A percentile compares a stretch with the other conserved stretches of the same genome.
Evolutionary conservation across 306 rosid genomes (phyloP).

Genomic region (Vigna radiata): DNA sequence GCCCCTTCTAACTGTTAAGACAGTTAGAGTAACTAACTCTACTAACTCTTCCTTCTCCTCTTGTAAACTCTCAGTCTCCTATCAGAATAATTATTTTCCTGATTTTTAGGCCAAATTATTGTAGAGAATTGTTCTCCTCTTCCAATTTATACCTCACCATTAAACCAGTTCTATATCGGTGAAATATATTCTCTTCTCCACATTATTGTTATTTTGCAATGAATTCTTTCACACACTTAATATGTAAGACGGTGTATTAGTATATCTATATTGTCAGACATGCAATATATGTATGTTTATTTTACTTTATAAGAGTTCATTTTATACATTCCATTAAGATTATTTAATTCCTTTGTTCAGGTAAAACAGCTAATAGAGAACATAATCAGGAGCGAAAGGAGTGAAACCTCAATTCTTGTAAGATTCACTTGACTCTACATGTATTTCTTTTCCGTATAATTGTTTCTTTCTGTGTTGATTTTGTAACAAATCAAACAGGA

Average conservation of each 20-base stretch:
- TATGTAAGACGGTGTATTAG: constrained; percentile 3
- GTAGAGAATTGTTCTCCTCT: too few species aligned
- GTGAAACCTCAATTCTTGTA: constrained; percentile 70
- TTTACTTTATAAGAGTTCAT: constrained; percentile 32
- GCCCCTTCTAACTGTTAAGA: too few species aligned
- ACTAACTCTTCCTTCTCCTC: too few species aligned
- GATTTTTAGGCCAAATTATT: too few species aligned
- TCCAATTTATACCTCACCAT: too few species aligned
- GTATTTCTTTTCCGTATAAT: constrained; percentile 24
- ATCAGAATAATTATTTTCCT: too few species aligned
- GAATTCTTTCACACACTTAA: neutral
- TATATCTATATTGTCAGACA: constrained; percentile 28
- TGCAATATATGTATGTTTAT: constrained; percentile 13
- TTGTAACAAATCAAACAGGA: constrained; percentile 64
- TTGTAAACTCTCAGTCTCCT: too few species aligned
- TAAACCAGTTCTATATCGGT: too few species aligned
- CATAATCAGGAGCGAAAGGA: constrained; percentile 66
- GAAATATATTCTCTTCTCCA: too few species aligned
- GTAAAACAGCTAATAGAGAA: constrained; percentile 75
- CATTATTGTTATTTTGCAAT: neutral
- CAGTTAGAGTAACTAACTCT: too few species aligned
- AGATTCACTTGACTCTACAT: constrained; percentile 47
- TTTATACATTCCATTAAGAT: constrained; percentile 24
- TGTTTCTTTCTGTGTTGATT: constrained; percentile 44
- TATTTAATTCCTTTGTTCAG: constrained; percentile 58